These are phyloP conservation scores for Flaveria brownii DNA, from an alignment of 129 eudicot genomes.

Conservation along the genomic window DNA sequence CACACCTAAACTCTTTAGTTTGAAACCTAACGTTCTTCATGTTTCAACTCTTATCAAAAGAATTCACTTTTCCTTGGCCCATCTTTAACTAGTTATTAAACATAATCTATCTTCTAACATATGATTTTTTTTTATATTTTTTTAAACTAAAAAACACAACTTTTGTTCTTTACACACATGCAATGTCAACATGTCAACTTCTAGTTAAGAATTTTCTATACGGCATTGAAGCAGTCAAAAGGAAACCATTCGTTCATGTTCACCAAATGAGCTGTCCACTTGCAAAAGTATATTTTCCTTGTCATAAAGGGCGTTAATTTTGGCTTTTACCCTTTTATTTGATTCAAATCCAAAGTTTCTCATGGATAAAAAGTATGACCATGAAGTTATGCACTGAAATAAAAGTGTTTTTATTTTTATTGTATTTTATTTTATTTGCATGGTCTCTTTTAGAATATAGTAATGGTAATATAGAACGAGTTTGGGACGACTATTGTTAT, in stretches of 20 bases:
- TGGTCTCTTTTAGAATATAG: not conserved
- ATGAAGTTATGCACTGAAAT: too few species aligned
- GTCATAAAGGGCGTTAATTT: constrained; percentile 11
- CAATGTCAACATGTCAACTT: constrained; percentile 22
- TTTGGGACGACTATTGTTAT: too few species aligned
- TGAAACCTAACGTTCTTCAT: too few species aligned
- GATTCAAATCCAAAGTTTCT: too few species aligned
- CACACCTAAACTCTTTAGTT: too few species aligned
- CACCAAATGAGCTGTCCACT: constrained; percentile 25
- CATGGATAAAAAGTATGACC: too few species aligned
- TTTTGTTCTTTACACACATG: constrained; percentile 1
- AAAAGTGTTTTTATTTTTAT: not conserved
- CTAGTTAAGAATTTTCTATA: not conserved
- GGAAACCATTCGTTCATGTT: constrained; percentile 10
- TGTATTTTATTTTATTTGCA: not conserved
- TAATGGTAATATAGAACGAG: too few species aligned
- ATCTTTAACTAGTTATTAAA: too few species aligned
- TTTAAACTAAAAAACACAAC: not conserved
- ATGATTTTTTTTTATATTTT: not conserved
- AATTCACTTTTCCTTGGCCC: too few species aligned
- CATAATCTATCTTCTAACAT: not conserved
- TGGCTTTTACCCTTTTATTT: not conserved
- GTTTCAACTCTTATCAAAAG: too few species aligned
- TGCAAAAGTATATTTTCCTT: constrained; percentile 12
- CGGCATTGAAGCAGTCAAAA: constrained; percentile 24